Conservation (phyloP, 345 rosid genomes). For the Arabidopsis thaliana region TAIR10.1 NC_003076.8:2783501-2784000, state of each 20-base stretch:
- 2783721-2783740: neutral
- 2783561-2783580: constrained; percentile 92
- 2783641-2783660: constrained; percentile 87
- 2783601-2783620: constrained; percentile 78
- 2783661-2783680: neutral
- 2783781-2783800: neutral
- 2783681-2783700: neutral
- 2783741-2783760: neutral
- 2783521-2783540: constrained; percentile 48
- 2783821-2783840: neutral
- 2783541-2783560: constrained; percentile 77
- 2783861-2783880: constrained; percentile 15
- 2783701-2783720: neutral
- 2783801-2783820: neutral
- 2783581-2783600: constrained; percentile 83
- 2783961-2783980: constrained; percentile 55
- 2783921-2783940: constrained; percentile 89
- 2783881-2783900: constrained; percentile 81
- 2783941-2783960: constrained; percentile 87
- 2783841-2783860: neutral
- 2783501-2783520: neutral
- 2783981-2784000: neutral
- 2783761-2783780: neutral
- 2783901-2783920: constrained; percentile 92
- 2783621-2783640: constrained; percentile 96